These are phyloP conservation scores for Tylopilus plumbeoviolaceoides DNA, from an alignment of 768 basidiomycete species.

Conservation along the genomic window DNA sequence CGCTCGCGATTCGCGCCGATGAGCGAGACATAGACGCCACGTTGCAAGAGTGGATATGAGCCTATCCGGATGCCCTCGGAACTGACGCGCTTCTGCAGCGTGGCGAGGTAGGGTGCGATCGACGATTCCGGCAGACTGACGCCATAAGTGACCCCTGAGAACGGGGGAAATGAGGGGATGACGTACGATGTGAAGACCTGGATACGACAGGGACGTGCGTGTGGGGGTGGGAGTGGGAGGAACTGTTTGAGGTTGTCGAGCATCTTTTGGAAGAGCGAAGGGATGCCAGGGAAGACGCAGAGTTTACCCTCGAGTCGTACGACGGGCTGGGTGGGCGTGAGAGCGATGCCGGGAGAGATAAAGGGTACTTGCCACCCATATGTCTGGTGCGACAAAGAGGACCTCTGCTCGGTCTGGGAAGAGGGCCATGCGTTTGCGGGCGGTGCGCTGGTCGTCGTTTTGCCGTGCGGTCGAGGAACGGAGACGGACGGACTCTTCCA, in stretches of 20 bases:
- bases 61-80: conserved; percentile 78
- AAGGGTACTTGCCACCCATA: conserved; percentile 74
- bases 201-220: conserved; percentile 70
- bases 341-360: neutral
- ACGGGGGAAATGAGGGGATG: neutral
- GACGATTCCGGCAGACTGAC: conserved; percentile 69
- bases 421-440: conserved; percentile 84
- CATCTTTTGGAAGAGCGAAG: conserved; percentile 78
- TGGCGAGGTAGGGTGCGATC: conserved; percentile 83
- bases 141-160: neutral
- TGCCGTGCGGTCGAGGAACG: conserved; percentile 38
- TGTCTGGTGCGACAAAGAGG: conserved; percentile 70
- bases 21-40: conserved; percentile 62
- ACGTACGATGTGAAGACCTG: conserved; percentile 80
- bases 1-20: conserved; percentile 46
- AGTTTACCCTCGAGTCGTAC: conserved; percentile 81
- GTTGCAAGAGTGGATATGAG: conserved; percentile 60
- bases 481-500: conserved; percentile 55
- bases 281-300: conserved; percentile 91
- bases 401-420: conserved; percentile 80
- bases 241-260: conserved; percentile 67
- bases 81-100: conserved; percentile 68
- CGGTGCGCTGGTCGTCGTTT: conserved; percentile 69
- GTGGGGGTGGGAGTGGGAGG: conserved; percentile 72
- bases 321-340: conserved; percentile 56